A percentile compares a stretch with the other conserved stretches of the same genome.
Evolutionary conservation across 169 alveolate genomes (phyloP).

Genomic region (Perkinsus marinus): DNA sequence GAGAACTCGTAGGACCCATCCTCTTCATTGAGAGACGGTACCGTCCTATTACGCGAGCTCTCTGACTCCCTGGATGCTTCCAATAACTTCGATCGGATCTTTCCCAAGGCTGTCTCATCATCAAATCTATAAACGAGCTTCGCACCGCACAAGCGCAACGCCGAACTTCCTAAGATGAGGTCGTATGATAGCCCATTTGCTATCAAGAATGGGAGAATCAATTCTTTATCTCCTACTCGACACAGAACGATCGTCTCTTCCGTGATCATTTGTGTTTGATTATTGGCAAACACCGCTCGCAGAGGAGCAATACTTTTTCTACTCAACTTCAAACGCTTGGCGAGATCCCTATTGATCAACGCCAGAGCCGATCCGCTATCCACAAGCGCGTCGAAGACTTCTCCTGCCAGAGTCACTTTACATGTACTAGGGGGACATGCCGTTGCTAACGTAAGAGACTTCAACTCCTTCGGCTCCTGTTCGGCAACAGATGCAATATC

Average conservation of each 20-base stretch:
- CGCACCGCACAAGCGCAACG: background rate
- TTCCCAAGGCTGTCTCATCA: background rate
- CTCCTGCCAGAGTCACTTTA: background rate
- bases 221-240: background rate
- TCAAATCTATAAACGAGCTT: background rate
- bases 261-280: background rate
- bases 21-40: background rate
- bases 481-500: background rate
- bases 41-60: background rate
- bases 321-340: background rate
- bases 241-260: background rate
- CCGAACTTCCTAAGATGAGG: background rate
- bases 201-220: background rate
- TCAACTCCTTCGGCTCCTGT: background rate
- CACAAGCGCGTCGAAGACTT: background rate
- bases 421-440: background rate
- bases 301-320: background rate
- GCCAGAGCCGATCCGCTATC: background rate
- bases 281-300: background rate
- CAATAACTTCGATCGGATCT: background rate
- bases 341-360: background rate
- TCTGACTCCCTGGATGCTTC: background rate
- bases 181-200: background rate
- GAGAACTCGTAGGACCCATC: background rate
- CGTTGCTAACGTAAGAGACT: background rate